These are phyloP conservation scores for Closterium sp. DNA, from an alignment of 139 green algal genomes.

Conservation along the genomic window DNA sequence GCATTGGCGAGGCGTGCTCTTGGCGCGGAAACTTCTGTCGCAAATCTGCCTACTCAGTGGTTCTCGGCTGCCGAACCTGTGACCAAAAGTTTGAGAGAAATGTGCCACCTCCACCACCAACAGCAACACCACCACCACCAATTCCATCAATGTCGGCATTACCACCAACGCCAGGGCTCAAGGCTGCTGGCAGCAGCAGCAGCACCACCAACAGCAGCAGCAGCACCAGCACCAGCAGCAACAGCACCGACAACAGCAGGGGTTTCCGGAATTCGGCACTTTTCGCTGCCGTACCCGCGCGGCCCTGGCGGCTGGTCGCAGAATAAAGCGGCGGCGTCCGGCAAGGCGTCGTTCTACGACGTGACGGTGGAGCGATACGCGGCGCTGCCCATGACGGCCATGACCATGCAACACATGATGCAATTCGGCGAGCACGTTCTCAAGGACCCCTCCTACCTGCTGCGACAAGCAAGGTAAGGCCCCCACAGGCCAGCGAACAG, in stretches of 20 bases:
- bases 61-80: neutral
- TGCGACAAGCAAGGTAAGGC: neutral
- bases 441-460: neutral
- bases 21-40: neutral
- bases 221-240: neutral
- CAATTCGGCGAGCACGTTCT: constrained; percentile 57
- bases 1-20: neutral
- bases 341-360: constrained; percentile 37
- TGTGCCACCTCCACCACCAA: neutral
- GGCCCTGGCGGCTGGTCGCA: neutral
- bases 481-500: neutral
- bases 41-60: neutral
- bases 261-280: neutral
- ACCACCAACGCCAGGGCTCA: neutral
- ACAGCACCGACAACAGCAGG: neutral
- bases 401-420: constrained; percentile 64
- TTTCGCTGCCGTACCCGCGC: neutral
- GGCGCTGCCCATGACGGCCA: neutral
- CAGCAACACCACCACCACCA: neutral
- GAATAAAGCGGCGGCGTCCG: neutral
- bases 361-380: constrained; percentile 40
- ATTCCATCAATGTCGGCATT: neutral
- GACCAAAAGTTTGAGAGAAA: neutral
- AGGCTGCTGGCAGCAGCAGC: neutral
- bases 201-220: neutral